Evolutionary conservation across 352 stramenopile genomes (phyloP), one percentile per base, ranked within the genome.

Genomic region (Globisporangium paddicum): DNA sequence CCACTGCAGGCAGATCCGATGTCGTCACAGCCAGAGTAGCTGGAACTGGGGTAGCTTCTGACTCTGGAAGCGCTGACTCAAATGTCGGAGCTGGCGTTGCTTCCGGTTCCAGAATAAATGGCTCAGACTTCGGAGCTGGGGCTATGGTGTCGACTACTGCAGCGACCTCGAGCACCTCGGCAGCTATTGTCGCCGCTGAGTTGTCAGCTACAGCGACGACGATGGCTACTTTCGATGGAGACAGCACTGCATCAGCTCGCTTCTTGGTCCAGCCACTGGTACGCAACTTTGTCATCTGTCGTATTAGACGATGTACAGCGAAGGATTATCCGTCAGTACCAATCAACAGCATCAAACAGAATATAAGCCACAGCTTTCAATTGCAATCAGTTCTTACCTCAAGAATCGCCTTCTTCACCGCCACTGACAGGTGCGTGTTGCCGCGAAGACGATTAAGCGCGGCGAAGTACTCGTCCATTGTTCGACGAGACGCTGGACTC

Each of bases 401-500:
- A 52, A 55, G 56, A 42, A 92, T 82, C 16, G 75, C 64, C 25
- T 74, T 68, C 58, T 80, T 82, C 14, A 86, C 67, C 0, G 55
- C 21, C 2, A 62, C 47, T 0, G 72, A 49, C 4, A 86, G 58
- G 10, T 70, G 19, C 26, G 45, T 61, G 56, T 85, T 72, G 18
- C 82, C 67, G 5, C 63, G 58, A 42, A 93, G 72, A 10, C 82
- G 81, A 35, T 77, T 54, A 8, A 93, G 63, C 13, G 89, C 81
- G 30, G 76, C 71, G 45, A 93, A 90, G 62, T 93, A 93, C 41
- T 93, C 83, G 56, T 93, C 83, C 83, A 90, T 90, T 18, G 77
- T 93, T 69, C 80, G 69, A 35, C 83, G 65, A 23, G 83, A 93
- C 18, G 83, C 83, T n/a, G 83, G 83, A 65, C 81, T 91, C 14